These are phyloP conservation scores for Paraconiothyrium sp. DNA, from an alignment of 2,329 filamentous ascomycete genomes.

Conservation along the genomic window DNA sequence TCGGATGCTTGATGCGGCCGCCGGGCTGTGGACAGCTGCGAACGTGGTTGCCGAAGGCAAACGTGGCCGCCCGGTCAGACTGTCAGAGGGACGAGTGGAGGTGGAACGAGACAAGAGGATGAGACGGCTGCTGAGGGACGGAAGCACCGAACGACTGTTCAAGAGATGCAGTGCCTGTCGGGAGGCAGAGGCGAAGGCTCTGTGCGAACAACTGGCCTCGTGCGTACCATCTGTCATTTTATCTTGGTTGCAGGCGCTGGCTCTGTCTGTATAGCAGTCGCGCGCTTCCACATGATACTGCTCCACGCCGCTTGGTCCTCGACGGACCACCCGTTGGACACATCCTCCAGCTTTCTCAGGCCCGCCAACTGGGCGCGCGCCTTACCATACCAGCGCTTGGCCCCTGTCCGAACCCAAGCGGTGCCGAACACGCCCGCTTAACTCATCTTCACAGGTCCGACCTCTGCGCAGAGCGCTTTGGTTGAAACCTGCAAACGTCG, in stretches of 20 bases:
- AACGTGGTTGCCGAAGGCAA: slow-evolving; percentile 32
- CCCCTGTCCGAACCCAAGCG: slow-evolving; percentile 36
- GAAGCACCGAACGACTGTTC: slow-evolving; percentile 23
- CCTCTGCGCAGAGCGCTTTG: slow-evolving; percentile 24
- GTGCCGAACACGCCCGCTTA: slow-evolving; percentile 37
- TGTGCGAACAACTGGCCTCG: slow-evolving; percentile 37
- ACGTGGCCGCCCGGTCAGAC: slow-evolving; percentile 37
- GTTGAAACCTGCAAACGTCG: slow-evolving; percentile 43
- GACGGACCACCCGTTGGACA: slow-evolving; percentile 37
- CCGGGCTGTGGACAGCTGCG: slow-evolving; percentile 38
- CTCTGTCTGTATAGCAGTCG: slow-evolving; percentile 41
- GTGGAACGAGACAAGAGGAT: slow-evolving; percentile 36
- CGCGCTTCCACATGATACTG: slow-evolving; percentile 48
- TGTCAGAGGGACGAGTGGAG: slow-evolving; percentile 28
- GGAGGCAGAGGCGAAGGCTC: slow-evolving; percentile 31
- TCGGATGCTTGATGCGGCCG: slow-evolving; percentile 39
- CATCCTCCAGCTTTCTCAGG: slow-evolving; percentile 40
- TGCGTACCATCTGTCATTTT: slow-evolving; percentile 41
- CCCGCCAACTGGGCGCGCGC: slow-evolving; percentile 46
- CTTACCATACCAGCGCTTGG: slow-evolving; percentile 44
- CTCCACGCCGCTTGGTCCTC: slow-evolving; percentile 33
- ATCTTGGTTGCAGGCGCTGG: slow-evolving; percentile 50
- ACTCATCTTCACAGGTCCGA: slow-evolving; percentile 41
- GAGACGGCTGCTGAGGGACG: slow-evolving; percentile 31
- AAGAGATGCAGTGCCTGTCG: slow-evolving; percentile 27